Percentiles rank a stretch among this genome's conserved stretches.
These are phyloP conservation scores for Monosporascus sp. DNA, from an alignment of 2,329 filamentous ascomycete species.

Conservation along the genomic window DNA sequence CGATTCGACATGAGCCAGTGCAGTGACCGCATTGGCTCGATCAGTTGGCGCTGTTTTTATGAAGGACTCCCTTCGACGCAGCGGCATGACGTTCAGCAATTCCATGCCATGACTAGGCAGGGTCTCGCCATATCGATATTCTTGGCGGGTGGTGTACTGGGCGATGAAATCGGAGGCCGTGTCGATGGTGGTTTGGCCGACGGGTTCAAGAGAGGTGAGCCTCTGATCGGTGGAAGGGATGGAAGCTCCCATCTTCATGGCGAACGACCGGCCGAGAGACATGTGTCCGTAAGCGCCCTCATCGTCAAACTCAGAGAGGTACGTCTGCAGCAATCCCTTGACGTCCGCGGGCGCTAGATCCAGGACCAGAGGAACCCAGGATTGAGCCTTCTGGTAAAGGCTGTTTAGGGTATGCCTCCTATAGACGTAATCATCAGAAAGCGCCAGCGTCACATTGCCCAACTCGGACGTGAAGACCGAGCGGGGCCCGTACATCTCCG, in stretches of 20 bases:
- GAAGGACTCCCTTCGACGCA: slow-evolving; percentile 48
- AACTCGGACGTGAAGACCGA: slow-evolving; percentile 73
- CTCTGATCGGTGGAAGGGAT: slow-evolving; percentile 84
- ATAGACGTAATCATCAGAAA: slow-evolving; percentile 90
- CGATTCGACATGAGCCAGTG: slow-evolving; percentile 67
- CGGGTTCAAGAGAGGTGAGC: slow-evolving; percentile 72
- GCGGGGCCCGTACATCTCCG: slow-evolving; percentile 85
- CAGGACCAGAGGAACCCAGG: slow-evolving; percentile 76
- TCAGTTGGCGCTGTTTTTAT: slow-evolving; percentile 46
- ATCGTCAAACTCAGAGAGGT: slow-evolving; percentile 90
- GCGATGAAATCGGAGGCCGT: slow-evolving; percentile 94
- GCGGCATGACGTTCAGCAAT: slow-evolving; percentile 55
- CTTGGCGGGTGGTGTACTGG: slow-evolving; percentile 93
- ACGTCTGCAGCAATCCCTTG: slow-evolving; percentile 92
- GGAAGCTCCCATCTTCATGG: slow-evolving; percentile 81
- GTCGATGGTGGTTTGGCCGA: slow-evolving; percentile 72
- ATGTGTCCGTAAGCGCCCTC: slow-evolving; percentile 88
- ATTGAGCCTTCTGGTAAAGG: slow-evolving; percentile 69
- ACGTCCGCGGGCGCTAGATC: slow-evolving; percentile 86
- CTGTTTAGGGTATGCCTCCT: slow-evolving; percentile 72
- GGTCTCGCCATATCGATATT: slow-evolving; percentile 83
- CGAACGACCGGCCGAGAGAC: slow-evolving; percentile 88
- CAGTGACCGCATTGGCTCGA: slow-evolving; percentile 53
- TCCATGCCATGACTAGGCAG: slow-evolving; percentile 63
- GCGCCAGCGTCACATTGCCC: slow-evolving; percentile 74